A percentile compares a stretch with the other conserved stretches of the same genome.
Conservation (phyloP, 2,329 filamentous ascomycete genomes). For the Fusarium sp. region DNA sequence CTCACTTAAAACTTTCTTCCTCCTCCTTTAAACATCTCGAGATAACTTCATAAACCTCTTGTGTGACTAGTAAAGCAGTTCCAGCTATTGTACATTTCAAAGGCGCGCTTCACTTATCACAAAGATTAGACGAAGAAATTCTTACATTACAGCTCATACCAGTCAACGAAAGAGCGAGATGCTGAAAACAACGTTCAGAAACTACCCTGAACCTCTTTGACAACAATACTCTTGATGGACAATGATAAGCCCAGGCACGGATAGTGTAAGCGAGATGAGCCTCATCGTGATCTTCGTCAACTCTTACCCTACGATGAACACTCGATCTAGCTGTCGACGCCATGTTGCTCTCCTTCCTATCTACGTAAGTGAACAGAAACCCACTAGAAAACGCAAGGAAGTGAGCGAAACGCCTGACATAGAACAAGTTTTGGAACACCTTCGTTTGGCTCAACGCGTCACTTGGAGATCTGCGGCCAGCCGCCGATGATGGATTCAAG, state of each 20-base stretch:
- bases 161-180: not conserved
- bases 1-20: rapidly evolving
- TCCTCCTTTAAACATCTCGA: not conserved
- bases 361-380: slow-evolving; percentile 8
- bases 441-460: not conserved
- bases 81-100: not conserved
- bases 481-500: not conserved
- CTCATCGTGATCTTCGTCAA: not conserved
- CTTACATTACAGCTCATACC: too few species aligned
- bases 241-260: not conserved
- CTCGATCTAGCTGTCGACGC: not conserved
- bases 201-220: not conserved
- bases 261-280: not conserved
- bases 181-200: too few species aligned
- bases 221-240: not conserved
- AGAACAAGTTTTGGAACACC: slow-evolving; percentile 2
- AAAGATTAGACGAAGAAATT: not conserved
- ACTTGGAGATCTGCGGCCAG: not conserved
- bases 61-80: rapidly evolving
- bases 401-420: not conserved
- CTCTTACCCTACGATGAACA: slow-evolving; percentile 3
- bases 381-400: slow-evolving; percentile 18
- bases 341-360: slow-evolving; percentile 15
- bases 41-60: rapidly evolving
- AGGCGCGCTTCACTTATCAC: rapidly evolving